These are phyloP conservation scores for Suhomyces guaymorum DNA, from an alignment of 1,139 yeast species.

Conservation along the genomic window DNA sequence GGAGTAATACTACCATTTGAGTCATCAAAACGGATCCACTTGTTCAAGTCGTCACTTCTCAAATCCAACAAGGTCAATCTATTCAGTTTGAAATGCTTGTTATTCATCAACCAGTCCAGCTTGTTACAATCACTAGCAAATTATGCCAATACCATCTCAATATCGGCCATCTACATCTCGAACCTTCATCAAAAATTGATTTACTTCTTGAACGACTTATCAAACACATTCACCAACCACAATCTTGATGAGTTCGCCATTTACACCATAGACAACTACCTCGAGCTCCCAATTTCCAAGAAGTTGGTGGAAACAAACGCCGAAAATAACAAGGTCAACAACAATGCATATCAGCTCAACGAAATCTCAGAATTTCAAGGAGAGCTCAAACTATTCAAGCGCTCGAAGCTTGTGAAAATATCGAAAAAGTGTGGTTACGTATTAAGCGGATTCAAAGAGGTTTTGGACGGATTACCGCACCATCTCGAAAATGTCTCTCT, in stretches of 20 bases:
- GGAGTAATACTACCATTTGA: constrained; percentile 20
- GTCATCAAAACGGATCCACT: constrained; percentile 16
- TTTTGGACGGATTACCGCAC: constrained; percentile 33
- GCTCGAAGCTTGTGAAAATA: constrained; percentile 42
- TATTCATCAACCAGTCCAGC: constrained; percentile 32
- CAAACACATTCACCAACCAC: constrained; percentile 19
- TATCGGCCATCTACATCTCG: constrained; percentile 35
- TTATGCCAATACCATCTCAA: constrained; percentile 30
- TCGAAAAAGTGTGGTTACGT: constrained; percentile 35
- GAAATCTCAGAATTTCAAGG: constrained; percentile 48
- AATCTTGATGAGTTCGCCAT: constrained; percentile 32
- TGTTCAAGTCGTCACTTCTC: constrained; percentile 20
- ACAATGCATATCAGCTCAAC: constrained; percentile 21
- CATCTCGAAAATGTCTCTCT: constrained; percentile 18
- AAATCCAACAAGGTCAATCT: constrained; percentile 21
- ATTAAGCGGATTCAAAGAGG: constrained; percentile 39
- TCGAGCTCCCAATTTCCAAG: constrained; percentile 29
- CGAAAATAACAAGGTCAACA: constrained; percentile 14
- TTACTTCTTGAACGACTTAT: constrained; percentile 42
- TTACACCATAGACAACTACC: constrained; percentile 32
- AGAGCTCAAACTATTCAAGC: constrained; percentile 45
- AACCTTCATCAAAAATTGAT: constrained; percentile 35
- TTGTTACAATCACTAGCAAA: constrained; percentile 32
- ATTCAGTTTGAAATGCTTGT: constrained; percentile 27
- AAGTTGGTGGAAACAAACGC: constrained; percentile 22